phyloP scores from a whole-genome alignment of 2,329 filamentous ascomycete genomes.

The Emydomyces testavorans region DNA sequence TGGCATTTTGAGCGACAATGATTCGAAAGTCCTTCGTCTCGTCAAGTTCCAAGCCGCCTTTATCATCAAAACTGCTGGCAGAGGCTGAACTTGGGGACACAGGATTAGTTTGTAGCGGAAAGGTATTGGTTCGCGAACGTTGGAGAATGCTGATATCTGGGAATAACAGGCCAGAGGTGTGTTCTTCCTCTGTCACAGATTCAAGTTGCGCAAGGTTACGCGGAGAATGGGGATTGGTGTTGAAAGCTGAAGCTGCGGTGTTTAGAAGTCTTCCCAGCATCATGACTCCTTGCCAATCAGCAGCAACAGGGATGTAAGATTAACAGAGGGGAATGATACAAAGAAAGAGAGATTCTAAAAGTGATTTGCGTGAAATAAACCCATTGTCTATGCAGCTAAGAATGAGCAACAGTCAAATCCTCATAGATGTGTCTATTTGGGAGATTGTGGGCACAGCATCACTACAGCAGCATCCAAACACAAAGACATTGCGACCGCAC shows the following conservation, averaged over 20 bases:
- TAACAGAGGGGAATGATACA: not conserved
- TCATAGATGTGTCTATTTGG: not conserved
- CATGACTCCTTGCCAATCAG: not conserved
- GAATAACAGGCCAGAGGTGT: slow-evolving; percentile 39
- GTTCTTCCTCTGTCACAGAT: slow-evolving; percentile 40
- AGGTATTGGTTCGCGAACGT: slow-evolving; percentile 32
- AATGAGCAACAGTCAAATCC: slow-evolving; percentile 4
- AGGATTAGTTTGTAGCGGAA: slow-evolving; percentile 32
- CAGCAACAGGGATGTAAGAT: not conserved
- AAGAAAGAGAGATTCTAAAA: slow-evolving; percentile 1
- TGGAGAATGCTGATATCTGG: slow-evolving; percentile 36
- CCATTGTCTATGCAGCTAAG: slow-evolving; percentile 11
- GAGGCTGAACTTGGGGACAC: slow-evolving; percentile 35
- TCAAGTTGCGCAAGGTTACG: slow-evolving; percentile 33
- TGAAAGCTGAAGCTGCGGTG: slow-evolving; percentile 35
- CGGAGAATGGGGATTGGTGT: slow-evolving; percentile 30
- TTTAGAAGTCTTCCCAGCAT: slow-evolving; percentile 37
- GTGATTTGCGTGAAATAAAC: not conserved
- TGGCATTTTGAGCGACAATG: slow-evolving; percentile 39
- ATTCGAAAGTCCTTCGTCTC: slow-evolving; percentile 36
- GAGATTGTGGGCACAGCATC: not conserved
- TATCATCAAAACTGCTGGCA: slow-evolving; percentile 37
- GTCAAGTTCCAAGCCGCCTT: slow-evolving; percentile 37
- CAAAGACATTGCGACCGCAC: not conserved
- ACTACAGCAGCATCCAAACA: not conserved